These are phyloP conservation scores for Phialemonium atrogriseum DNA, from an alignment of 2,329 filamentous ascomycete genomes.

Conservation along the genomic window DNA sequence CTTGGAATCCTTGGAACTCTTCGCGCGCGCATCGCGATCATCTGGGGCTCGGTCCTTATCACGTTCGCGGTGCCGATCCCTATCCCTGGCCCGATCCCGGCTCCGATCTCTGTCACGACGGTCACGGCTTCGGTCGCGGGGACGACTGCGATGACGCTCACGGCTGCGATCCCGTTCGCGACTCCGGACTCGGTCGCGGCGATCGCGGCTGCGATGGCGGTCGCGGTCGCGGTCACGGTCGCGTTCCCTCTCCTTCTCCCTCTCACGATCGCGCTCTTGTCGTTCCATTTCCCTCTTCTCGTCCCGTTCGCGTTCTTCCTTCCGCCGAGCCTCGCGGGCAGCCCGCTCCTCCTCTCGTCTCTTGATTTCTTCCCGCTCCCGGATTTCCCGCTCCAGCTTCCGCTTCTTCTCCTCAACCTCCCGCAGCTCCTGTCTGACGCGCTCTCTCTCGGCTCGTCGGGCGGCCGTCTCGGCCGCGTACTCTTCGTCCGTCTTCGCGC, in stretches of 20 bases:
- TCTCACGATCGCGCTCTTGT: slow-evolving; percentile 24
- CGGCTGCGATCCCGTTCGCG: slow-evolving; percentile 25
- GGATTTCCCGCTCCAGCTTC: slow-evolving; percentile 49
- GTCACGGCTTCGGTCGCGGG: slow-evolving; percentile 1
- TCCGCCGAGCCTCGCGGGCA: slow-evolving; percentile 21
- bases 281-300: slow-evolving; percentile 30
- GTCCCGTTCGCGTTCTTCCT: slow-evolving; percentile 28
- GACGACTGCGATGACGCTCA: slow-evolving; percentile 18
- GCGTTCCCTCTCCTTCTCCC: slow-evolving; percentile 19
- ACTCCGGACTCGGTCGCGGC: slow-evolving; percentile 24
- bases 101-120: slow-evolving; percentile 17
- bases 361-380: slow-evolving; percentile 31
- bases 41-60: slow-evolving; percentile 23
- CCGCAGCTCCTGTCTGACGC: slow-evolving; percentile 50
- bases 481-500: slow-evolving; percentile 64
- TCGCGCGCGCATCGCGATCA: slow-evolving; percentile 20
- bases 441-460: slow-evolving; percentile 52
- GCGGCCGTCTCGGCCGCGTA: slow-evolving; percentile 60
- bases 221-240: slow-evolving; percentile 46
- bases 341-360: slow-evolving; percentile 24
- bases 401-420: slow-evolving; percentile 54
- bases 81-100: slow-evolving; percentile 22
- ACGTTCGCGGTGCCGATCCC: slow-evolving; percentile 18
- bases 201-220: slow-evolving; percentile 36
- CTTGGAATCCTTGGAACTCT: slow-evolving; percentile 23